Conservation (phyloP, 495 filamentous ascomycete species). For the Mytilinidion resinicola region DNA sequence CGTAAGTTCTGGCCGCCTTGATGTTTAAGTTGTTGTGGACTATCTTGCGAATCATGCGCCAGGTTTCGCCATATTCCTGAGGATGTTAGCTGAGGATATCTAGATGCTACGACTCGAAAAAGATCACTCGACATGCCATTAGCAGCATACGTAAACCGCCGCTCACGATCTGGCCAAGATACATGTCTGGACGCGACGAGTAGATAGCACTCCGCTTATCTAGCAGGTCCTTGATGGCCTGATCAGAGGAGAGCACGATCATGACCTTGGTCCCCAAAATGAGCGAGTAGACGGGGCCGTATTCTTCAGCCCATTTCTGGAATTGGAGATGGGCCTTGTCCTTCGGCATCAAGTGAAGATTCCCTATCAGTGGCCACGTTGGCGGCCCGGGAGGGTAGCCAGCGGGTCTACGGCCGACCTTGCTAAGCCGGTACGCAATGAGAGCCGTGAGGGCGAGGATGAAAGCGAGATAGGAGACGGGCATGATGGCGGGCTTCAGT, state of each 20-base stretch:
- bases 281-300: constrained; percentile 32
- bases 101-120: constrained; percentile 16
- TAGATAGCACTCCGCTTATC: constrained; percentile 32
- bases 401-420: constrained; percentile 29
- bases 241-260: constrained; percentile 26
- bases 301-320: constrained; percentile 34
- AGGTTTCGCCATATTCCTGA: constrained; percentile 32
- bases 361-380: not conserved
- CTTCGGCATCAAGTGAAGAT: not conserved
- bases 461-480: no score
- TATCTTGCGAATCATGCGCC: constrained; percentile 38
- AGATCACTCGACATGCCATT: not conserved
- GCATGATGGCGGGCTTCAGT: no score
- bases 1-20: constrained; percentile 32
- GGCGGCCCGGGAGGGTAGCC: constrained; percentile 35
- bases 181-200: constrained; percentile 17
- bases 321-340: constrained; percentile 27
- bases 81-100: constrained; percentile 26
- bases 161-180: not conserved
- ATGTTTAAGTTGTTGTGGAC: constrained; percentile 43
- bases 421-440: not conserved
- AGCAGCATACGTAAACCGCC: not conserved
- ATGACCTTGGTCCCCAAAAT: constrained; percentile 23
- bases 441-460: no score
- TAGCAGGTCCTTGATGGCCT: constrained; percentile 35